A percentile compares a stretch with the other conserved stretches of the same genome.
Conservation (phyloP, 305 asterid genomes). For the Caryopteris hybrid region DNA sequence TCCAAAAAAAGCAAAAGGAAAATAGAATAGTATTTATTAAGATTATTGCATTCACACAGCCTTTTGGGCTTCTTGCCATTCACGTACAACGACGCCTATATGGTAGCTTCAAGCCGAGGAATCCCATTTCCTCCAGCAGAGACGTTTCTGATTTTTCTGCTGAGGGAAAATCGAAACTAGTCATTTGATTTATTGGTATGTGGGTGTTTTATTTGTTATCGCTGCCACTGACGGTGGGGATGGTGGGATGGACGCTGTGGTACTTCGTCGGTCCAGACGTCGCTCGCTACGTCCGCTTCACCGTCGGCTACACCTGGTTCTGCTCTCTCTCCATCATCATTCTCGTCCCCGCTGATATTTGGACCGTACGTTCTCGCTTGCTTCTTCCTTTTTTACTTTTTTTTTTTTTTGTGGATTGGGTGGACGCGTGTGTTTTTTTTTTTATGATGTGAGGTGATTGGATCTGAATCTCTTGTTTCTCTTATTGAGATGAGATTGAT, state of each 20-base stretch:
- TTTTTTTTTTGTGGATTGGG: neutral
- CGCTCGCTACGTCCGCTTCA: slow-evolving; percentile 48
- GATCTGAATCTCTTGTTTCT: slow-evolving; percentile 2
- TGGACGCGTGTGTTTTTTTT: neutral
- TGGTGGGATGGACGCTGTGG: slow-evolving; percentile 55
- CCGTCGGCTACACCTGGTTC: slow-evolving; percentile 80
- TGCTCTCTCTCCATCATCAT: slow-evolving; percentile 63
- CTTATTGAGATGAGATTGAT: neutral
- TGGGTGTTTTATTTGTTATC: slow-evolving; percentile 66
- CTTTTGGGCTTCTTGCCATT: neutral
- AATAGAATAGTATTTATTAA: neutral
- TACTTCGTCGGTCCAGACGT: slow-evolving; percentile 71
- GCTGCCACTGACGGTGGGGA: slow-evolving; percentile 61
- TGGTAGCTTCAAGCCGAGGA: slow-evolving; percentile 10
- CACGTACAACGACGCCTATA: neutral
- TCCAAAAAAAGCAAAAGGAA: too few relatives aligned
- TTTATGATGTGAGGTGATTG: neutral
- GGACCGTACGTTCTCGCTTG: slow-evolving; percentile 46
- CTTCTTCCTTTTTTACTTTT: too few relatives aligned
- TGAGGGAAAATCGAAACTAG: neutral
- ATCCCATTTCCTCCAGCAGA: neutral
- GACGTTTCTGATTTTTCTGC: neutral
- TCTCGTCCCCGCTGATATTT: slow-evolving; percentile 79
- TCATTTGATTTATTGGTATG: slow-evolving; percentile 27
- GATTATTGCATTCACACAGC: neutral